These are phyloP conservation scores for Cicer chorassanicum DNA, from an alignment of 306 rosid species.

Conservation along the genomic window DNA sequence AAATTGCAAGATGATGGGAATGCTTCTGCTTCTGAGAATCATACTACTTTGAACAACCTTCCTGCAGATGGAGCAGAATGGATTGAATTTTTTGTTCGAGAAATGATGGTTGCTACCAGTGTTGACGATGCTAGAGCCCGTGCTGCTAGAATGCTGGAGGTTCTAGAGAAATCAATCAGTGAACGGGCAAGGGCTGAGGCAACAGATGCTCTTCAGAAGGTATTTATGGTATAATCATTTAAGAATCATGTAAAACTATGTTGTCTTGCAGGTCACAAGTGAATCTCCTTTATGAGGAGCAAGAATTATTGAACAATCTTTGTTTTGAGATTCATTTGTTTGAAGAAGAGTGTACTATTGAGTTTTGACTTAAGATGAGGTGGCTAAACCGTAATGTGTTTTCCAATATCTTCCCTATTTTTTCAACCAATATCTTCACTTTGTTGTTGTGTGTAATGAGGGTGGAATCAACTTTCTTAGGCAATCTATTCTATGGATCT, in stretches of 20 bases:
- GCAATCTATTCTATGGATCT: conserved; percentile 30
- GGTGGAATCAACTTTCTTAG: not conserved
- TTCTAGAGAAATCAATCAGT: conserved; percentile 81
- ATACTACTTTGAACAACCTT: conserved; percentile 56
- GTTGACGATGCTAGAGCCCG: conserved; percentile 87
- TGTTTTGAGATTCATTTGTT: conserved; percentile 32
- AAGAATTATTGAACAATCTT: conserved; percentile 30
- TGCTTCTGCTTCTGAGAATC: conserved; percentile 56
- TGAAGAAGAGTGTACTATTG: not conserved
- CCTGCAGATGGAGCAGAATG: conserved; percentile 84
- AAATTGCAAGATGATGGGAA: conserved; percentile 45
- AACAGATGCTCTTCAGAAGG: conserved; percentile 69
- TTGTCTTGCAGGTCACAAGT: conserved; percentile 10
- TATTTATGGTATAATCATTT: conserved; percentile 38
- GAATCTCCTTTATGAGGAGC: conserved; percentile 7
- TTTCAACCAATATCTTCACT: no score
- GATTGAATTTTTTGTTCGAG: conserved; percentile 87
- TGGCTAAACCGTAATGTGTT: not conserved
- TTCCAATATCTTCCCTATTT: not conserved
- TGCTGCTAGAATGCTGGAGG: conserved; percentile 76
- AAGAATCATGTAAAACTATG: conserved; percentile 29
- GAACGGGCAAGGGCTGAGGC: conserved; percentile 72
- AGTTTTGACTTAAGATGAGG: conserved; percentile 1
- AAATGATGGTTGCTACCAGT: conserved; percentile 75
- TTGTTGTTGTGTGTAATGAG: not conserved